Conservation (phyloP, 1,139 yeast species). For the Martiniozyma asiatica region DNA sequence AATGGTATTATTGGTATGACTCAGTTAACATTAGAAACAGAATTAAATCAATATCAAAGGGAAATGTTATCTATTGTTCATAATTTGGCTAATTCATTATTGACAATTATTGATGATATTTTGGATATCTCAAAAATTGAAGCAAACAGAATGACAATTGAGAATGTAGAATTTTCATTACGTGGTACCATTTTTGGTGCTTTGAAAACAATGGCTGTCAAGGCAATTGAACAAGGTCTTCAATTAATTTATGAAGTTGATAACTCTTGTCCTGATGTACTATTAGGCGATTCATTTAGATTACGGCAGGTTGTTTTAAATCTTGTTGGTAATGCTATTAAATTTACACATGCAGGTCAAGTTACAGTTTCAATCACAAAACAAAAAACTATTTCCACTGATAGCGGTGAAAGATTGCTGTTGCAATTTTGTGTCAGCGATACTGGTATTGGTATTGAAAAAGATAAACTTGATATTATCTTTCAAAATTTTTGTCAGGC, state of each 20-base stretch:
- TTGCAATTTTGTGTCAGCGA: slow-evolving; percentile 79
- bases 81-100: slow-evolving; percentile 69
- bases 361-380: slow-evolving; percentile 54
- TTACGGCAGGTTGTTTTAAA: slow-evolving; percentile 74
- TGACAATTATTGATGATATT: slow-evolving; percentile 80
- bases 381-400: slow-evolving; percentile 30
- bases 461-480: slow-evolving; percentile 69
- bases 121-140: slow-evolving; percentile 86
- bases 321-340: slow-evolving; percentile 79
- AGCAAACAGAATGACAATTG: slow-evolving; percentile 87
- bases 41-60: slow-evolving; percentile 76
- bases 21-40: slow-evolving; percentile 75
- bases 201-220: slow-evolving; percentile 73
- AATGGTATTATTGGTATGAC: slow-evolving; percentile 93
- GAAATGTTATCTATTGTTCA: slow-evolving; percentile 85
- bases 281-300: slow-evolving; percentile 80
- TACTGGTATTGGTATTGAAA: slow-evolving; percentile 82
- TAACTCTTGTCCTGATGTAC: slow-evolving; percentile 74
- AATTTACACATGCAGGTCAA: slow-evolving; percentile 71
- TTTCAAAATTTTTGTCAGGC: slow-evolving; percentile 89
- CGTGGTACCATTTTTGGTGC: slow-evolving; percentile 86
- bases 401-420: slow-evolving; percentile 35
- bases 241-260: slow-evolving; percentile 75
- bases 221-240: slow-evolving; percentile 74
- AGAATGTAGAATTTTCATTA: slow-evolving; percentile 72